phyloP scores from a whole-genome alignment of 139 green algal genomes.

The Coccomyxa sp. region DNA sequence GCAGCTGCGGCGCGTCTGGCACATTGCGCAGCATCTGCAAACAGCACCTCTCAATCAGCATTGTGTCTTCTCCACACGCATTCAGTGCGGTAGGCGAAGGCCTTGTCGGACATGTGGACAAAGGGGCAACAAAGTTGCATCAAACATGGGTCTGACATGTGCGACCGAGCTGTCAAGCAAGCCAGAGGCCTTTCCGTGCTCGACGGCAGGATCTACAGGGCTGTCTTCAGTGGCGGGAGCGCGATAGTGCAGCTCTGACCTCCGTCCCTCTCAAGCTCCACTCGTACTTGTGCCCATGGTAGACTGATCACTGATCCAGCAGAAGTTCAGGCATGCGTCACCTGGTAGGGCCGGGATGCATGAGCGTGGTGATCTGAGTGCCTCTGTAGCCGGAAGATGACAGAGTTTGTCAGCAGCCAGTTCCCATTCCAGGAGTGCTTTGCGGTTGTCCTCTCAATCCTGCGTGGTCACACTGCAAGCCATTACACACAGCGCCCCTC shows the following conservation, averaged over 20 bases:
- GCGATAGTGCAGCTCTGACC: no score
- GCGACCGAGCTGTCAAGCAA: background rate
- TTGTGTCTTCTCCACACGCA: no score
- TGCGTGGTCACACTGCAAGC: no score
- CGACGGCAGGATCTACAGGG: no score
- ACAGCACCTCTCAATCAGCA: background rate
- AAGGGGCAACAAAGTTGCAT: no score
- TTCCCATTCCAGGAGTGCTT: conserved; percentile 60
- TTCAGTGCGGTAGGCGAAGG: background rate
- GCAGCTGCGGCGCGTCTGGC: conserved; percentile 47
- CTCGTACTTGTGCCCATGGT: no score
- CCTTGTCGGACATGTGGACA: no score
- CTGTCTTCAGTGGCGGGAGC: no score
- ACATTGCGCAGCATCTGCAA: conserved; percentile 36
- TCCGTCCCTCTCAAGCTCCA: no score
- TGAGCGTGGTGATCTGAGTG: conserved; percentile 62
- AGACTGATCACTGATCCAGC: no score
- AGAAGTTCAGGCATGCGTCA: background rate
- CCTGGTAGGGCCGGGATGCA: conserved; percentile 41
- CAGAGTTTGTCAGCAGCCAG: conserved; percentile 33
- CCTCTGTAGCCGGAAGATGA: conserved; percentile 46
- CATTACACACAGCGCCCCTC: no score
- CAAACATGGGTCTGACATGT: background rate
- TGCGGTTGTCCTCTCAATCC: conserved; percentile 36
- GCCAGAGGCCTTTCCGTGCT: no score